A percentile compares a stretch with the other conserved stretches of the same genome.
These are phyloP conservation scores for Pyrenochaeta sp. DNA, from an alignment of 2,329 filamentous ascomycete species.

Conservation along the genomic window DNA sequence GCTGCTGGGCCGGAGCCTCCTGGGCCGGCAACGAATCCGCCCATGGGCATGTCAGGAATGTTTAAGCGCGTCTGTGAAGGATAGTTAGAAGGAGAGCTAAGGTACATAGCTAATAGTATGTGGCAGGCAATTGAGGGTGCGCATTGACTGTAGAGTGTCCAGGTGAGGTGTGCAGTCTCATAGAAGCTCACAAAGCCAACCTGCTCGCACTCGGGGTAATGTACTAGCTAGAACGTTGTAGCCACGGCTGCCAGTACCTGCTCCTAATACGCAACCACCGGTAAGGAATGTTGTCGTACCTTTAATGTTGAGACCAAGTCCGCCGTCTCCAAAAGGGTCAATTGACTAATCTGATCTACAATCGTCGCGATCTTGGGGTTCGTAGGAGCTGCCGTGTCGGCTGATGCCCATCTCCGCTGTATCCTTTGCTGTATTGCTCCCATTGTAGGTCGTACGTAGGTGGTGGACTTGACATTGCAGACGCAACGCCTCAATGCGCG, in stretches of 20 bases:
- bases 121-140: not conserved
- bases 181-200: not conserved
- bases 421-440: constrained; percentile 47
- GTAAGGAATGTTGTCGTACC: constrained; percentile 63
- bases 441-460: constrained; percentile 42
- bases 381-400: constrained; percentile 69
- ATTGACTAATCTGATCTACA: constrained; percentile 97
- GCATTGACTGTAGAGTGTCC: too few relatives aligned
- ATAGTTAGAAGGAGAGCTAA: constrained; percentile 4
- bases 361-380: constrained; percentile 95
- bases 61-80: constrained; percentile 82
- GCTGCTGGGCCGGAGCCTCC: constrained; percentile 63
- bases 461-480: constrained; percentile 41
- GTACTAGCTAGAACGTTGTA: not conserved
- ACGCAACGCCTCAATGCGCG: constrained; percentile 56
- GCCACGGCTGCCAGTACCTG: not conserved
- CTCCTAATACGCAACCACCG: not conserved
- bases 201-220: not conserved
- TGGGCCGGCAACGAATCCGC: constrained; percentile 79
- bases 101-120: not conserved
- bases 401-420: constrained; percentile 86
- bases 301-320: constrained; percentile 95
- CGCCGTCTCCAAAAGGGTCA: constrained; percentile 96
- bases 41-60: constrained; percentile 96
- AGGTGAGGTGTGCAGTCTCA: not conserved